Base-by-base conservation (phyloP, 331 rosid species). In the Telfairia occidentalis region DNA sequence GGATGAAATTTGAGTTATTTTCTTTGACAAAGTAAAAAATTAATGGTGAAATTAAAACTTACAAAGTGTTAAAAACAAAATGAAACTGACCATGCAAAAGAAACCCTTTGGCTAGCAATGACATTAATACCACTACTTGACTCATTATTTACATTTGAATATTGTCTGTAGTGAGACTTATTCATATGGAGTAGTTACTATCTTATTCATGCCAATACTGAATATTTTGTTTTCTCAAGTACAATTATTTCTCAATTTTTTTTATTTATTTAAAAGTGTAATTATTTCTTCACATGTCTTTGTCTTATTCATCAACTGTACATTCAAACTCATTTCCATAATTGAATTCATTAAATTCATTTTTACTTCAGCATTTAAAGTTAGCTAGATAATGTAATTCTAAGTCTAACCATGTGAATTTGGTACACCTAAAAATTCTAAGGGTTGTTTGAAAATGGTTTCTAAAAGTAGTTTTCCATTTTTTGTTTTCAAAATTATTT, bases 161-260 rank as follows among this genome's bases (percentile, higher is more conserved):
- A 32, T 61, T 61, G 28, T 61, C 8, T 61, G 0, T 61, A 60
- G 69, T 60, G 43, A 30, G 67, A 60, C 13, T 30, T 30, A 16
- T 61, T 61, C 7, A 30, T 61, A 1, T 1, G 32, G 69, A 16
- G 45, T 61, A 61, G 45, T 61, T 61, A 32, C 45, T 61, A 61
- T 32, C 45, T 61, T n/a, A n/a, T n/a, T 61, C 28, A 34, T 32
- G 3, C 28, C 45, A 34, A 34, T 61, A 61, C 70, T 59, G 40
- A 12, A 58, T 12, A 58, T 58, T 2, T 26, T 58, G 65, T 58
- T 28, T 28, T 9, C n/a, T 58, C 40, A 34, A 34, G 12, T 30
- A 32, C 26, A 61, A 61, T 61, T 61, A 61, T 61, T 61, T 61
- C 70, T 61, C 70, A 60, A 60, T n/a, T n/a, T n/a, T n/a, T n/a